Evolutionary conservation across 2,329 filamentous ascomycete genomes (phyloP), one percentile per base, ranked within the genome.

Genomic region (Aspergillus fumigatiaffinis): DNA sequence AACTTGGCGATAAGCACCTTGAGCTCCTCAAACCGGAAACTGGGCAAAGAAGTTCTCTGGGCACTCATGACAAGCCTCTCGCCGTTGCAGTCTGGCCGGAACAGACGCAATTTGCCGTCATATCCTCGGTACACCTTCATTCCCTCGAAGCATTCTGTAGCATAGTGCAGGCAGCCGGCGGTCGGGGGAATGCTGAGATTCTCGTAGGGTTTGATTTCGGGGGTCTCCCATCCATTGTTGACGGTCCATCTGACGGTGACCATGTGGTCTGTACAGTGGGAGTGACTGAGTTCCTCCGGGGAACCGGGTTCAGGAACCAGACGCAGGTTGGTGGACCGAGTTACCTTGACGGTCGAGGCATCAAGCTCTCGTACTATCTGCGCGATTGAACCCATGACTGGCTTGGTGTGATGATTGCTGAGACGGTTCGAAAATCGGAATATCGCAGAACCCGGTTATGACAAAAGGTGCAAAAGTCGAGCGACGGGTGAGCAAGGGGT

Each of bases 91-190:
- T 87, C 79, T 0, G 89, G 87, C n/a, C 90, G 86, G 82, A 93
- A 93, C 55, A 92, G 78, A 58, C 90, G 87, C 55, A 92, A 82
- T 67, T 83, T 84, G 66, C 87, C 87, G 72, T 93, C 89, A 63
- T 83, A 75, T 71, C 86, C 77, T 69, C 84, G 87, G 72, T 85
- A 85, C 49, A 85, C 84, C 76, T 95, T 96, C 78, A 87, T 81
- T 12, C 91, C 91, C 77, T 96, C 91, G 77, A 95, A 96, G 75
- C 91, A 95, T 76, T 93, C 89, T 50, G 91, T 95, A 10, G 91
- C 91, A 76, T 96, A 96, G 81, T 96, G 91, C 59, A 96, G 82
- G 60, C 87, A 86, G 3, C 87, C 90, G 14, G 91, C 90, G 4
- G 88, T 92, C 38, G 91, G 91, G 79, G 91, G 88, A 68, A 96